Evolutionary conservation across 139 green algal species (phyloP).

Genomic region (Pleodorina starrii): DNA sequence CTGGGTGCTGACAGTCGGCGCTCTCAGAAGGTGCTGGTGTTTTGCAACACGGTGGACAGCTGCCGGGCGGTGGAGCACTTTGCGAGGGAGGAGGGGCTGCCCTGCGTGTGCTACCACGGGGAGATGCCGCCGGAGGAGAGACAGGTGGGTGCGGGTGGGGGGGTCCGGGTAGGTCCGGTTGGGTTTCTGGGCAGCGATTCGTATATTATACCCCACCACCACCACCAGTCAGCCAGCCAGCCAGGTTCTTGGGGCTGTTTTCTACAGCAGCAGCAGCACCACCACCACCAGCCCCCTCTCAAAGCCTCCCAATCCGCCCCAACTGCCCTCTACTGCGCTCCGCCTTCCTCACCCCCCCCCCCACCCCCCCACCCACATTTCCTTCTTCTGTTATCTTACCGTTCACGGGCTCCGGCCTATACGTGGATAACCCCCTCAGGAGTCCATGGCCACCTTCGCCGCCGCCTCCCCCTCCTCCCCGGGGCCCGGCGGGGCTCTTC

Average conservation of each 20-base stretch:
- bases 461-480: slow-evolving; percentile 41
- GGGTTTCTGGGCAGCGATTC: not conserved
- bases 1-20: slow-evolving; percentile 60
- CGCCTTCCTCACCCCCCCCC: not conserved
- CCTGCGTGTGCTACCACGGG: slow-evolving; percentile 94
- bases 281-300: no score
- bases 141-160: slow-evolving; percentile 39
- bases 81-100: slow-evolving; percentile 79
- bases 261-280: no score
- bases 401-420: no score
- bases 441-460: slow-evolving; percentile 69
- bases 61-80: slow-evolving; percentile 92
- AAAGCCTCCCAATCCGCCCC: no score
- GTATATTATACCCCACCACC: no score
- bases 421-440: slow-evolving; percentile 24
- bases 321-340: not conserved
- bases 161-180: no score
- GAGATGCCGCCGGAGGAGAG: slow-evolving; percentile 75
- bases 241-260: no score
- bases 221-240: no score
- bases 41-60: slow-evolving; percentile 95
- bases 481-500: not conserved
- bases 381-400: not conserved
- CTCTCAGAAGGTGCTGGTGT: slow-evolving; percentile 82
- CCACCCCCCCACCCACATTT: not conserved